These are phyloP conservation scores for Aureobasidium leucospermi DNA, from an alignment of 2,329 filamentous ascomycete species.

Conservation along the genomic window DNA sequence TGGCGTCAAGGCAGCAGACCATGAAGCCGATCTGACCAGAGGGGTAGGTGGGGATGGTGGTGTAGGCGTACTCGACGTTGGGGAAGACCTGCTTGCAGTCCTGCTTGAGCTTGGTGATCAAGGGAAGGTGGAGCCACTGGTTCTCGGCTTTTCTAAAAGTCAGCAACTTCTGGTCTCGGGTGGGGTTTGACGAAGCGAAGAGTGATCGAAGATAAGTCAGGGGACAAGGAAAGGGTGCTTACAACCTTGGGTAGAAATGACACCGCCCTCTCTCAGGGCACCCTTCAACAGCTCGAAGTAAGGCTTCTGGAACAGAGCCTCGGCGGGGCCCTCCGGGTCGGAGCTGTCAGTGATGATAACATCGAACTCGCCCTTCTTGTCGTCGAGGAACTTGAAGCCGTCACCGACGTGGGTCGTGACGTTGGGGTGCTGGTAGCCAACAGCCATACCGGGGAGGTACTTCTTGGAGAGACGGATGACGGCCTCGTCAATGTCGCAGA, in stretches of 20 bases:
- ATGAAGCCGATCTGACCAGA: conserved; percentile 99
- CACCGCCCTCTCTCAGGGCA: conserved; percentile 87
- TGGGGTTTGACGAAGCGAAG: neutral
- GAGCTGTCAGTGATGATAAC: conserved; percentile 99
- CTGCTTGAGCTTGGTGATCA: conserved; percentile 95
- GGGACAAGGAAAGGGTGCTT: conserved; percentile 59
- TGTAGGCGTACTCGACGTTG: conserved; percentile 96
- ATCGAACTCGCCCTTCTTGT: conserved; percentile 96
- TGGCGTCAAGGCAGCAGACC: conserved; percentile 95
- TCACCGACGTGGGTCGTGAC: conserved; percentile 89
- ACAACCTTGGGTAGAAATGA: conserved; percentile 99
- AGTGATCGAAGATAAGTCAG: conserved; percentile 17
- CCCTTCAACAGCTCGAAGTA: conserved; percentile 93
- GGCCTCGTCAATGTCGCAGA: conserved; percentile 99
- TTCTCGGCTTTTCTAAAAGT: conserved; percentile 67
- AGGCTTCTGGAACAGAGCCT: conserved; percentile 95
- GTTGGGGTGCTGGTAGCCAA: conserved; percentile 86
- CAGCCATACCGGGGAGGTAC: conserved; percentile 90
- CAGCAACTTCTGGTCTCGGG: conserved; percentile 1
- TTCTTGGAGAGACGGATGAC: conserved; percentile 98
- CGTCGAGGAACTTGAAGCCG: conserved; percentile 96
- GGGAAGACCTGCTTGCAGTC: conserved; percentile 96
- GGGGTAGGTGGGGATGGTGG: conserved; percentile 97
- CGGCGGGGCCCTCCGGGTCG: conserved; percentile 92
- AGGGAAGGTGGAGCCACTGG: conserved; percentile 94